Percentiles rank a stretch among this genome's conserved stretches.
Conservation (phyloP, 768 basidiomycete genomes). For the Tylopilus sp. region DNA sequence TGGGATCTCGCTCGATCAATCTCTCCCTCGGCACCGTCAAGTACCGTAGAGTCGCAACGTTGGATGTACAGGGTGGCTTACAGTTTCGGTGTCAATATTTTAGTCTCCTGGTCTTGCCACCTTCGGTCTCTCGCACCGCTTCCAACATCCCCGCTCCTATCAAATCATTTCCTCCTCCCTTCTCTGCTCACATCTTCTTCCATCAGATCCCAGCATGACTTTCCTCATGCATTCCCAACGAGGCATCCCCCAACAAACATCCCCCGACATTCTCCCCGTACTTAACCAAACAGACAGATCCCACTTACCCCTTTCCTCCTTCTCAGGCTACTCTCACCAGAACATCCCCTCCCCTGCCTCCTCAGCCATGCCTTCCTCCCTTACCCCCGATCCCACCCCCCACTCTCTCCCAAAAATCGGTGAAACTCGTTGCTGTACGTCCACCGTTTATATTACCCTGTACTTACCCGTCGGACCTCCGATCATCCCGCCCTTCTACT, state of each 20-base stretch:
- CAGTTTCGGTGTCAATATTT: constrained; percentile 30
- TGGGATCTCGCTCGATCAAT: constrained; percentile 29
- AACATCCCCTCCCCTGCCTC: constrained; percentile 28
- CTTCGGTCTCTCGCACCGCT: too few species aligned
- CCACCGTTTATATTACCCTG: constrained; percentile 5
- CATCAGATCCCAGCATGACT: constrained; percentile 29
- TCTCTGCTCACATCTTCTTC: constrained; percentile 18
- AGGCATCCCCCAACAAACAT: constrained; percentile 28
- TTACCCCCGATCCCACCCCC: constrained; percentile 35
- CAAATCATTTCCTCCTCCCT: constrained; percentile 16
- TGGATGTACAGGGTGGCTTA: too few species aligned
- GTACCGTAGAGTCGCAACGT: too few species aligned
- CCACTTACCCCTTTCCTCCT: constrained; percentile 37
- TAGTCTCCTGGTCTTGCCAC: not conserved
- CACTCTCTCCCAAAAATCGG: constrained; percentile 53
- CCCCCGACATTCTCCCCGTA: constrained; percentile 26
- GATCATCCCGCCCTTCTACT: constrained; percentile 20
- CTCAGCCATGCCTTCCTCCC: constrained; percentile 26
- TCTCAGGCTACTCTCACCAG: constrained; percentile 34
- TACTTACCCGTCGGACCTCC: constrained; percentile 16
- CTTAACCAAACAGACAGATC: constrained; percentile 33
- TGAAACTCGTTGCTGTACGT: constrained; percentile 76
- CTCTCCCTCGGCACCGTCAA: constrained; percentile 24
- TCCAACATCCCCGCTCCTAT: constrained; percentile 11
- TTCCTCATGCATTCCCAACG: constrained; percentile 35